Conservation (phyloP, 805 yeast species). For the Lipomyces kockii region DNA sequence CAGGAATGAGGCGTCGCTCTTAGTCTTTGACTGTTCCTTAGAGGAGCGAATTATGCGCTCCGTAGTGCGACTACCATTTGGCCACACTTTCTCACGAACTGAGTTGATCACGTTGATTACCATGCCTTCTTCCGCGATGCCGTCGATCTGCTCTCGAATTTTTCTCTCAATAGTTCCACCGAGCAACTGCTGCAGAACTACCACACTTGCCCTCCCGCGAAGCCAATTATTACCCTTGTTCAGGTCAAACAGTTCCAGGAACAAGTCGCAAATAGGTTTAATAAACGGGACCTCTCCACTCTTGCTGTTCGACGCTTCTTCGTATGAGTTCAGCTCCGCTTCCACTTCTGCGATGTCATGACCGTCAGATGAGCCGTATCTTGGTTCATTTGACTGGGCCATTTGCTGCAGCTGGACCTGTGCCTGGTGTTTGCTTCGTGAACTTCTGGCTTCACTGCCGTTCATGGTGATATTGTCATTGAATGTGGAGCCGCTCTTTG, state of each 20-base stretch:
- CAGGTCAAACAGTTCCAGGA: conserved; percentile 70
- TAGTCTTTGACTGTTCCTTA: conserved; percentile 57
- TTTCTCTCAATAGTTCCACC: conserved; percentile 80
- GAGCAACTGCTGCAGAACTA: conserved; percentile 79
- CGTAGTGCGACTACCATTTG: conserved; percentile 30
- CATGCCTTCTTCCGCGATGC: conserved; percentile 51
- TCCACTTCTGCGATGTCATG: conserved; percentile 35
- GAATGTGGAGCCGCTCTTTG: conserved; percentile 2
- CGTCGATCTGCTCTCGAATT: conserved; percentile 53
- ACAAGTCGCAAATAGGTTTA: conserved; percentile 78
- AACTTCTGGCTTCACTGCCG: conserved; percentile 3
- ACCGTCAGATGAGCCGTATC: conserved; percentile 6
- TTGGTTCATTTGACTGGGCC: conserved; percentile 1
- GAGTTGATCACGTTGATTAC: conserved; percentile 50
- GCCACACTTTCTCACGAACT: conserved; percentile 45
- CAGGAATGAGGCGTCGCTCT: conserved; percentile 62
- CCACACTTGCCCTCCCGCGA: conserved; percentile 79
- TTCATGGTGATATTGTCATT: neutral
- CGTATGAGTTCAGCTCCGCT: conserved; percentile 57
- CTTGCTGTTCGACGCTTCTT: conserved; percentile 44
- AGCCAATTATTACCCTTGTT: conserved; percentile 73
- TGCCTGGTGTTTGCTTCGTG: conserved; percentile 3
- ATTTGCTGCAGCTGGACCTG: neutral
- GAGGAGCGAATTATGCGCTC: conserved; percentile 41
- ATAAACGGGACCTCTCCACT: conserved; percentile 59